phyloP scores from a whole-genome alignment of 164 flowering plant species.

The Vitis labrusca region DNA sequence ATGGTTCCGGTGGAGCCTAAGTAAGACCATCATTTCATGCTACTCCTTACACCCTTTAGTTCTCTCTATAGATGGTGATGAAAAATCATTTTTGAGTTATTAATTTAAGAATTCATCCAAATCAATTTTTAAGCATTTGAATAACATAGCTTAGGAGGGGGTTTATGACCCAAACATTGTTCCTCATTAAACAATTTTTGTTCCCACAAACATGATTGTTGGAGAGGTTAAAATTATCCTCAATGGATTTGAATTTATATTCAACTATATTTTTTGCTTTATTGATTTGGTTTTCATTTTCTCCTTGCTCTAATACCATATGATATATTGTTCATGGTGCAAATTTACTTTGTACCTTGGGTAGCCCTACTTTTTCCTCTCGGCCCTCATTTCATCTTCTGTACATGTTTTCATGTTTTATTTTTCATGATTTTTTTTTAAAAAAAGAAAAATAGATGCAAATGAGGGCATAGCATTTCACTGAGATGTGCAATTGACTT shows the following conservation, averaged over 20 bases:
- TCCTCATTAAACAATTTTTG: conserved; percentile 2
- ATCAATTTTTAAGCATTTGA: conserved; percentile 11
- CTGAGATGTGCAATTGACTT: no score
- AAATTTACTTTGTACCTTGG: no score
- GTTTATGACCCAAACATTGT: conserved; percentile 7
- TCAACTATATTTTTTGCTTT: neutral
- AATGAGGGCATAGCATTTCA: no score
- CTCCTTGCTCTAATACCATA: no score
- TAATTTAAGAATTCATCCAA: neutral
- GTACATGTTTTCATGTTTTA: no score
- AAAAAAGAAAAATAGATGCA: no score
- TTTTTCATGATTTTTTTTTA: no score
- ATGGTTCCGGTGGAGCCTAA: conserved; percentile 62
- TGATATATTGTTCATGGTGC: no score
- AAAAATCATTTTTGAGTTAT: conserved; percentile 28
- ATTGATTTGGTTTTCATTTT: neutral
- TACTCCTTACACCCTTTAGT: neutral
- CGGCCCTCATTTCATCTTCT: no score
- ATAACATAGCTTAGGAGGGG: conserved; percentile 25
- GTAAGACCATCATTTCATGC: neutral
- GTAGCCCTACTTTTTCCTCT: no score
- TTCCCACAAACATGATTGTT: neutral
- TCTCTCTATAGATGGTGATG: conserved; percentile 43
- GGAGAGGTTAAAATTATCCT: neutral
- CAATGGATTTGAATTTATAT: neutral